Base-by-base conservation (phyloP, 352 stramenopile species). In the Globisporangium megalacanthum region DNA sequence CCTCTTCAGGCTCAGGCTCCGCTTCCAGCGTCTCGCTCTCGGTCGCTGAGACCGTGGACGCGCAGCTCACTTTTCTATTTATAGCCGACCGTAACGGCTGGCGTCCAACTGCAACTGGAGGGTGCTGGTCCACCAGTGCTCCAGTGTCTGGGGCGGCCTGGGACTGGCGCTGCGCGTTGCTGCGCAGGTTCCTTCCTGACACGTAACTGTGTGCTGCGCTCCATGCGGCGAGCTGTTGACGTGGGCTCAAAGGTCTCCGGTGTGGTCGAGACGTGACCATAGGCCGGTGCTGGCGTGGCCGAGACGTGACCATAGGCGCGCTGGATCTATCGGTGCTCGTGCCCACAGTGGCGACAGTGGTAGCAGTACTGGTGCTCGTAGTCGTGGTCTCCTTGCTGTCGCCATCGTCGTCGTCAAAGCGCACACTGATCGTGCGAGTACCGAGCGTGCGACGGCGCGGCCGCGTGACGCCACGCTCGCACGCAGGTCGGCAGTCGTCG, bases 401-500 rank as follows among this genome's bases (percentile, higher is more conserved):
- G 39, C 31, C n/a, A 29, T 61, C 8, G 22, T 63, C 19, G 54
- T 52, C 61, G 41, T 64, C 52, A 37, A 37, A 61, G 6, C 46
- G 46, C 7, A 62, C n/a, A 25, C 42, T 58, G 49, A 66, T 47
- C 9, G 59, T 54, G 20, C 58, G 58, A n/a, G 46, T 22, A n/a
- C 49, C 54, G 17, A 68, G 44, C 7, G 54, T 63, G 50, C 54
- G 58, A n/a, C 64, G 61, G 22, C 52, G 25, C 9, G 29, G 36
- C 5, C 55, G 47, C 11, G 60, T 58, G 46, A 67, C 53, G 59
- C 60, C 47, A 58, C 55, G 44, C 54, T 73, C 60, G 60, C 81
- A 88, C 47, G 62, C 64, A 2, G 81, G 79, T 46, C 79, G 86
- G 64, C 83, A 94, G 13, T 60, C 57, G 54, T 92, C 79, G 59